A percentile compares a stretch with the other conserved stretches of the same genome.
Evolutionary conservation across 306 rosid genomes (phyloP).

Genomic region (Vicia faba): DNA sequence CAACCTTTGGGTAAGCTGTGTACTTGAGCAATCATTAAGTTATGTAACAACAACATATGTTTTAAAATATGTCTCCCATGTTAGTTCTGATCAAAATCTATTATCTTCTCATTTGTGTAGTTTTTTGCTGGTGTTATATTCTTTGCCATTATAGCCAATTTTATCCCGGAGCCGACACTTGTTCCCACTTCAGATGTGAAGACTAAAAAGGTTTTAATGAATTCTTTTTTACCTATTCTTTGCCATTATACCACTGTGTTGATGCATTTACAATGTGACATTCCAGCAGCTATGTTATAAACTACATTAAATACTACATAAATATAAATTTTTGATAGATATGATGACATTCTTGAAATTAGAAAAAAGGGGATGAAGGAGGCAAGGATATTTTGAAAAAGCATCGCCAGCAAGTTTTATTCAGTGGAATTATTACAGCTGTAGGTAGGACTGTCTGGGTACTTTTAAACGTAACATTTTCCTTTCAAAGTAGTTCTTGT

Average conservation of each 20-base stretch:
- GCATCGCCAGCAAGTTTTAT: constrained; percentile 90
- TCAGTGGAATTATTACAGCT: constrained; percentile 86
- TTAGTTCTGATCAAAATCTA: constrained; percentile 31
- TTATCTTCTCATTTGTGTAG: constrained; percentile 47
- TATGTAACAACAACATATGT: background rate
- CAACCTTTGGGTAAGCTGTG: constrained; percentile 78
- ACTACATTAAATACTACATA: constrained; percentile 30
- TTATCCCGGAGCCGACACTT: constrained; percentile 88
- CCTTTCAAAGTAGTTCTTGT: constrained; percentile 24
- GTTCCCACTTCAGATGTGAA: constrained; percentile 64
- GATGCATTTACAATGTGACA: constrained; percentile 36
- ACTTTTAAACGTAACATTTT: constrained; percentile 35
- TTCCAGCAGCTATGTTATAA: constrained; percentile 31
- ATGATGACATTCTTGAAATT: constrained; percentile 47
- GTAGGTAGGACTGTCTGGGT: constrained; percentile 69
- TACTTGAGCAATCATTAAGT: constrained; percentile 11
- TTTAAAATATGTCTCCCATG: background rate
- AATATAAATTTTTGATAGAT: constrained; percentile 43
- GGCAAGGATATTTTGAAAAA: constrained; percentile 88
- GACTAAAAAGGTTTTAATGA: constrained; percentile 62
- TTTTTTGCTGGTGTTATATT: constrained; percentile 92
- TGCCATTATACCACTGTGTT: constrained; percentile 23
- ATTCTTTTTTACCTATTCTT: constrained; percentile 9
- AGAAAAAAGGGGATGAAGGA: constrained; percentile 78
- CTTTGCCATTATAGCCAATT: constrained; percentile 77